phyloP scores from a whole-genome alignment of 805 yeast species.

The Kluyveromyces nonfermentans region DNA sequence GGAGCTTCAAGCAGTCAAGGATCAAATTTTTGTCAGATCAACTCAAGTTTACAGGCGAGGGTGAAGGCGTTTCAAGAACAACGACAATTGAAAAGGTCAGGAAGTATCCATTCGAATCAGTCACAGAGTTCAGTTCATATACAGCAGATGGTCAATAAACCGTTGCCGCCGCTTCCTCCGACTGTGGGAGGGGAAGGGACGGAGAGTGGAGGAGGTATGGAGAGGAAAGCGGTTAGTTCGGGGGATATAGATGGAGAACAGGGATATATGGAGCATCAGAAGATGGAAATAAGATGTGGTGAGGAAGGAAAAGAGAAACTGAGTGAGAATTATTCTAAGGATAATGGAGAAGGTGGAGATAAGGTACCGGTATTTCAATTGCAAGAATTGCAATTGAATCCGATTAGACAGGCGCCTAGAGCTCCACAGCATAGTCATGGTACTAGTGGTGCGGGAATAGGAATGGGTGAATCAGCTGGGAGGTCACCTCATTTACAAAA shows the following conservation, averaged over 20 bases:
- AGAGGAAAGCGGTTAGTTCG: neutral
- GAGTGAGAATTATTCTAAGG: neutral
- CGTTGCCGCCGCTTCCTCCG: constrained; percentile 36
- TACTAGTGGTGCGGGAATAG: neutral
- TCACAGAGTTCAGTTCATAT: constrained; percentile 11
- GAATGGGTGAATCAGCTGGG: constrained; percentile 8
- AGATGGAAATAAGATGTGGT: neutral
- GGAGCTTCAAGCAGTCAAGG: neutral
- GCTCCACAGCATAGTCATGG: constrained; percentile 3
- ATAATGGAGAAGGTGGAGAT: neutral
- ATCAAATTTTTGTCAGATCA: constrained; percentile 31
- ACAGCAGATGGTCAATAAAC: constrained; percentile 30
- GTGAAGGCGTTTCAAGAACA: constrained; percentile 80
- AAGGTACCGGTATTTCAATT: constrained; percentile 3
- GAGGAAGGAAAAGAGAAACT: neutral
- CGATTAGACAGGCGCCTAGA: constrained; percentile 13
- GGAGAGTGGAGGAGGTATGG: neutral
- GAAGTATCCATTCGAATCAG: constrained; percentile 22
- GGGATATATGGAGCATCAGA: neutral
- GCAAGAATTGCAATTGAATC: constrained; percentile 27
- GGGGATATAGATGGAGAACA: constrained; percentile 5
- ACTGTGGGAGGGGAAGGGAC: neutral
- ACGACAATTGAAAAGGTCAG: constrained; percentile 41
- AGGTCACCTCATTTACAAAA: constrained; percentile 34
- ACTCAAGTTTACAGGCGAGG: constrained; percentile 78